Base-by-base conservation (phyloP, 116 monocot species). In the Zostera marina region DNA sequence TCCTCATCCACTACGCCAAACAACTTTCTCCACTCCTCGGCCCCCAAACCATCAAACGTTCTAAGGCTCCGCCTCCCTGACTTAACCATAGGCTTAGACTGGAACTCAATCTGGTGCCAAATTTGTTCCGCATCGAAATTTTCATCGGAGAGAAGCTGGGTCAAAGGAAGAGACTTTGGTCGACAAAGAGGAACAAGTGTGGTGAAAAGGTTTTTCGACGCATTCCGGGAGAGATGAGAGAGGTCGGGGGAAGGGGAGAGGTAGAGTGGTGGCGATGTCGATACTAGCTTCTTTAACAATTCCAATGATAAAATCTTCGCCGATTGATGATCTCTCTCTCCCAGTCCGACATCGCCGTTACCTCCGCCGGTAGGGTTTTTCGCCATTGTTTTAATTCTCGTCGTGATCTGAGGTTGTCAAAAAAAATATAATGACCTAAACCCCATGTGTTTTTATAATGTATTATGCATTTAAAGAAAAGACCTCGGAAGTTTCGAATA, bases 231-330 rank as follows among this genome's bases (percentile, higher is more conserved):
- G 38, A 60, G 43, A 38, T 39, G 58, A 47, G 88, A 68, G 12
- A 88, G 77, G 22, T 84, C 74, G n/a, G 67, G 53, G 9, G 81
- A 81, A 0, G 81, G 75, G 8, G 77, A 61, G 42, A 88, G 88
- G 64, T 61, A 88, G 4, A 8, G 48, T 22, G 81, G 72, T 25
- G 81, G 73, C 1, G 79, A 61, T 24, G 59, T 47, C 9, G 63
- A 23, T 11, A 45, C 23, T 26, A 81, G 68, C 22, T 62, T 66
- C 41, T 67, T 54, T 8, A 80, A 60, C 15, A 72, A 60, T 51
- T 54, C 79, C 38, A 68, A 51, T 9, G 63, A 75, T 22, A 24
- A 17, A 7, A 17, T 3, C 46, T 17, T 41, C 46, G 22, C 11
- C 26, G 41, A 20, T 32, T 32, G 32, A 32, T 3, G 32, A 11